Base-by-base conservation (phyloP, 2,329 filamentous ascomycete genomes). In the Botrytis sinoallii region DNA sequence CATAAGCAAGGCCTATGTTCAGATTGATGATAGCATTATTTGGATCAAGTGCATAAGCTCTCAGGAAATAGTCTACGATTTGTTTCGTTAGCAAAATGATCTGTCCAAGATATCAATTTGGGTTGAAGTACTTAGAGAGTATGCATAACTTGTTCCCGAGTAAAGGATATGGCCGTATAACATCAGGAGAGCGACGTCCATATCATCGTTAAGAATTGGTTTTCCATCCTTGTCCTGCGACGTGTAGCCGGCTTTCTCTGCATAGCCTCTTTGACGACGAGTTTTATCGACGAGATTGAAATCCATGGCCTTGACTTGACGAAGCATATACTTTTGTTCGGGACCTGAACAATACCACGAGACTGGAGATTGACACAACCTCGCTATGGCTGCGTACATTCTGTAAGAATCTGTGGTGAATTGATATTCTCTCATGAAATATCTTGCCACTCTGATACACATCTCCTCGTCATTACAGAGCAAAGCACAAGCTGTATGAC, bases 151-250 rank as follows among this genome's bases (percentile, higher is more conserved):
- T 68, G 91, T 93, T 4, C 93, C 94, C 0, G 91, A 91, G 78
- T 94, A 94, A 8, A 98, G 86, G 75, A 98, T 94, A 80, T 98
- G 93, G 0, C 93, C 96, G 80, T 98, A 98, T 0, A 97, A 87
- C 81, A 95, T 92, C 20, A 99, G 87, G 16, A 98, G 86, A 40
- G 91, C 92, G 12, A 94, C 88, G 81, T 98, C 95, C 75, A 97
- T 77, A 67, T 82, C 80, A 9, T 76, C 67, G 55, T 81, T 81
- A 40, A 80, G 72, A 16, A 80, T 73, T 9, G 75, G 60, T 75
- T 79, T 77, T 70, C 81, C 80, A 61, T 81, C 78, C 35, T 81
- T 81, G 65, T 84, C 83, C 68, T 75, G 46, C 61, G 77, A 72
- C 52, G 83, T 80, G 77, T 83, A 82, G 42, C 84, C 79, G 29